Base-by-base conservation (phyloP, 1,139 yeast genomes). In the Protomyces gravidus region DNA sequence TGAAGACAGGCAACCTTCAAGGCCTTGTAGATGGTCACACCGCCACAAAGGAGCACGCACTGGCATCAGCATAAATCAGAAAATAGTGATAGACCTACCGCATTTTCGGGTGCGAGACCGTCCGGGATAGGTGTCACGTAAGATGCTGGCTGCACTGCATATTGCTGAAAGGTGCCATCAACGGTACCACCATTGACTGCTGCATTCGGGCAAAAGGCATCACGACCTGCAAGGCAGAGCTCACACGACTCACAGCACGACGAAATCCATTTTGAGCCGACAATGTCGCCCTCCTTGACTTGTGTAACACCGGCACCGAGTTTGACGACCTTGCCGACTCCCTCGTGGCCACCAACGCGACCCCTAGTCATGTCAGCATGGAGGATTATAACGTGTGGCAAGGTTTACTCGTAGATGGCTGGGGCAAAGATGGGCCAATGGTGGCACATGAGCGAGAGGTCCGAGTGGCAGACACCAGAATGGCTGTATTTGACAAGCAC, bases 161-260 rank as follows among this genome's bases (percentile, higher is more conserved):
- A 86, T 74, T 86, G 87, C 74, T 86, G 92, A 82, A 86, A 85
- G 28, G 89, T 81, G 67, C 92, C 92, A 71, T 86, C 89, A 71
- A 82, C 88, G 50, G 88, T 83, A 77, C 83, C 85, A 66, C 94
- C 94, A 13, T 47, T 42, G 28, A 50, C 51, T 5, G 50, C 46
- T 21, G 32, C 45, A 7, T 15, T 13, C 15, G 50, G 32, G 21
- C 60, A 56, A 15, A 40, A 47, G 28, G 49, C 60, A 21, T 56
- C 60, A 15, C 56, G 46, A n/a, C 47, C 48, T 25, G 36, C 40
- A 28, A 45, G 32, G 42, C 60, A 56, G 5, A 40, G 45, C 15
- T 45, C 50, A 28, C 60, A 56, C 5, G 46, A 21, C 50, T 40
- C 28, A 25, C 60, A 56, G 17, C 32, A 49, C 17, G 45, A 19